A percentile compares a stretch with the other conserved stretches of the same genome.
These are phyloP conservation scores for Mycena latifolia DNA, from an alignment of 768 basidiomycete species.

Conservation along the genomic window DNA sequence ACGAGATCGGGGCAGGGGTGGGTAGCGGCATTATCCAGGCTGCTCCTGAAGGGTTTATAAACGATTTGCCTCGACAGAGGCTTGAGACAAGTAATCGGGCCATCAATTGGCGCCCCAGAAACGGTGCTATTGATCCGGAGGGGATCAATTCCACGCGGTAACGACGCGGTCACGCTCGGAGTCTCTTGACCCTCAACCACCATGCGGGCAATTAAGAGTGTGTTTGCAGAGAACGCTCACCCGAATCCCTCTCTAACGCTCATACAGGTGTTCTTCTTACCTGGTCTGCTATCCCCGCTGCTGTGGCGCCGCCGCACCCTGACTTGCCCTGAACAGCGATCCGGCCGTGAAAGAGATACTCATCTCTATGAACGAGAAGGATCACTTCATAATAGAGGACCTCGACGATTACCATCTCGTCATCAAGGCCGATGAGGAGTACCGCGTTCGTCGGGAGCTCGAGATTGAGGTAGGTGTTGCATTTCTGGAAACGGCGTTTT, in stretches of 20 bases:
- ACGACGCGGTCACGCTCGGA: not conserved
- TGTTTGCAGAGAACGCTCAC: not conserved
- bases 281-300: constrained; percentile 18
- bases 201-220: constrained; percentile 31
- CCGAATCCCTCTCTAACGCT: not conserved
- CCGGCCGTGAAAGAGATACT: constrained; percentile 92
- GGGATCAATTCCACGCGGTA: not conserved
- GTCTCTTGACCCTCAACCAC: not conserved
- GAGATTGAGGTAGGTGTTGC: constrained; percentile 75
- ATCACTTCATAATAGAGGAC: constrained; percentile 88
- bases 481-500: not conserved
- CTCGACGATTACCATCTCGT: constrained; percentile 87
- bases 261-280: constrained; percentile 28
- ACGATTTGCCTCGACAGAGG: not conserved
- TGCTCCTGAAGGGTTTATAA: constrained; percentile 12
- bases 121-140: not conserved
- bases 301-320: not conserved
- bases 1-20: constrained; percentile 25
- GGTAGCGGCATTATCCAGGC: constrained; percentile 20
- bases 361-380: constrained; percentile 83
- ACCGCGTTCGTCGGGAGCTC: constrained; percentile 75
- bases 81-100: not conserved
- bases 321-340: constrained; percentile 62
- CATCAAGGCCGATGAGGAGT: constrained; percentile 87
- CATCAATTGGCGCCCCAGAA: not conserved